phyloP scores from a whole-genome alignment of 345 rosid species.

The Lepidium didymum region DNA sequence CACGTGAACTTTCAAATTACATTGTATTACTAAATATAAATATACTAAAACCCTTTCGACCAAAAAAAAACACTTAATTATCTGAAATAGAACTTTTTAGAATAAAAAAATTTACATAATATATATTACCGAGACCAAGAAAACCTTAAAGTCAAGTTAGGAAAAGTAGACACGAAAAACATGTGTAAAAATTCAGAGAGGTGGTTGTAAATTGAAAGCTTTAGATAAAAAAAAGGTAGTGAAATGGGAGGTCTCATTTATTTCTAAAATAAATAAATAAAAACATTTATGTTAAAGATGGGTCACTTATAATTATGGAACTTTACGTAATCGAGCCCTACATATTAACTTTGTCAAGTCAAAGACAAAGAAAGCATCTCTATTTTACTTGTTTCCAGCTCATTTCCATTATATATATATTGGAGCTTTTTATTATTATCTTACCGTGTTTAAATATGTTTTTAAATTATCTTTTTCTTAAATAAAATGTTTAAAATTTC shows the following conservation, averaged over 20 bases:
- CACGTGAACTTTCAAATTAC: background rate
- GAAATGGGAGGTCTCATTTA: constrained; percentile 5
- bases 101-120: background rate
- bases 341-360: constrained; percentile 11
- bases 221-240: background rate
- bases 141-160: background rate
- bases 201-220: background rate
- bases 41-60: background rate
- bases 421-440: background rate
- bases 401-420: constrained; percentile 1
- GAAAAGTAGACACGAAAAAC: background rate
- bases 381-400: constrained; percentile 9
- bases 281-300: background rate
- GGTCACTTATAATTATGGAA: constrained; percentile 9
- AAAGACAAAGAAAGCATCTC: constrained; percentile 11
- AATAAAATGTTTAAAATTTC: no score
- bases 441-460: background rate
- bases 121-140: background rate
- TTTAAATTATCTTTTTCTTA: no score
- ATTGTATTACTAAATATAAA: background rate
- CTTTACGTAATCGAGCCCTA: constrained; percentile 18
- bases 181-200: background rate
- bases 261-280: background rate
- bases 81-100: background rate
- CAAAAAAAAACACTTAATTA: no score